phyloP scores from a whole-genome alignment of 345 rosid species.

The Atalantia buxifolia region DNA sequence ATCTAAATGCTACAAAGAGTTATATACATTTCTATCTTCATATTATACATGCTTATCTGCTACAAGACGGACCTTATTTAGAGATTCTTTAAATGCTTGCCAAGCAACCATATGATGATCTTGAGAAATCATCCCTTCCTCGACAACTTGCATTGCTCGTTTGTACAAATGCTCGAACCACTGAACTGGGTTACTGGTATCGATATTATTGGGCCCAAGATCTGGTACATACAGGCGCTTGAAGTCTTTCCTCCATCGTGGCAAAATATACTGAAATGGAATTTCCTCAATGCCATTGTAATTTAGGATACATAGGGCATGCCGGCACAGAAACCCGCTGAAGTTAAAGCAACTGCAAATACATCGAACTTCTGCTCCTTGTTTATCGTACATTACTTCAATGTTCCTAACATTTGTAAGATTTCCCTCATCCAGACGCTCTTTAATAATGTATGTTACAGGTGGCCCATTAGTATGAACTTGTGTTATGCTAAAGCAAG shows the following conservation, averaged over 20 bases:
- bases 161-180: slow-evolving; percentile 79
- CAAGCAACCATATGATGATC: slow-evolving; percentile 68
- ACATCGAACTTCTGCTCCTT: slow-evolving; percentile 63
- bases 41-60: slow-evolving; percentile 42
- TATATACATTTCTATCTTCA: not conserved
- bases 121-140: slow-evolving; percentile 71
- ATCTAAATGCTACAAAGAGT: slow-evolving; percentile 11
- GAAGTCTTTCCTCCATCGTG: slow-evolving; percentile 80
- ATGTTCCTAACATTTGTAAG: slow-evolving; percentile 40
- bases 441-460: slow-evolving; percentile 58
- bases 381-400: slow-evolving; percentile 67
- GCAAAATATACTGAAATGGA: slow-evolving; percentile 59
- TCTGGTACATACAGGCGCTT: slow-evolving; percentile 57
- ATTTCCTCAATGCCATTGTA: slow-evolving; percentile 69
- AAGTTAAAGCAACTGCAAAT: slow-evolving; percentile 74
- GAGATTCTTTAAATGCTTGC: slow-evolving; percentile 73
- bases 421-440: slow-evolving; percentile 46
- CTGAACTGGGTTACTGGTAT: slow-evolving; percentile 52
- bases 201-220: slow-evolving; percentile 41
- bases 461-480: slow-evolving; percentile 49
- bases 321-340: slow-evolving; percentile 77
- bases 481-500: slow-evolving; percentile 59
- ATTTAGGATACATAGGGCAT: slow-evolving; percentile 52
- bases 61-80: slow-evolving; percentile 63
- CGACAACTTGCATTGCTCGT: slow-evolving; percentile 80